A percentile compares a stretch with the other conserved stretches of the same genome.
Conservation (phyloP, 1,284 basidiomycete genomes). For the Fistulina hepatica region DNA sequence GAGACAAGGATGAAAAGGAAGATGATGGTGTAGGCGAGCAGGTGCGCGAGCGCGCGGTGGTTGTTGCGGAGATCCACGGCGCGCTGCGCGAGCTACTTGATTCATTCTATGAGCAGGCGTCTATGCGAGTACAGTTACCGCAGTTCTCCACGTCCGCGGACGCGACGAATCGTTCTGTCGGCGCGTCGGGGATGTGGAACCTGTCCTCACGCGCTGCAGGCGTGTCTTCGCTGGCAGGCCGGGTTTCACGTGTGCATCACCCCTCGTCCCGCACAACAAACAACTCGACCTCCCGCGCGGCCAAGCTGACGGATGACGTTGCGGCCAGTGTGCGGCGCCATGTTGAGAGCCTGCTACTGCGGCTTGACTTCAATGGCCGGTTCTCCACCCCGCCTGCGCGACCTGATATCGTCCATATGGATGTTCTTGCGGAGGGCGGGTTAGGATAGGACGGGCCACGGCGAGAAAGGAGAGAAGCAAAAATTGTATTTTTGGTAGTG, state of each 20-base stretch:
- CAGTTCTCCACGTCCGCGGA: slow-evolving; percentile 41
- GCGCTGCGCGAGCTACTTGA: slow-evolving; percentile 54
- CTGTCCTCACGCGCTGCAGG: too few relatives aligned
- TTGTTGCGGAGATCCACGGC: slow-evolving; percentile 66
- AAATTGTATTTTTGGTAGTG: too few relatives aligned
- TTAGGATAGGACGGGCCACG: slow-evolving; percentile 22
- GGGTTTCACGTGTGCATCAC: background rate
- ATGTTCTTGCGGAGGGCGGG: slow-evolving; percentile 39
- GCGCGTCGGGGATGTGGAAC: too few relatives aligned
- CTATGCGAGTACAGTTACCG: slow-evolving; percentile 57
- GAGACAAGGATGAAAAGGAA: too few relatives aligned
- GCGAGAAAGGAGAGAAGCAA: too few relatives aligned
- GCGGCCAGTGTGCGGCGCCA: slow-evolving; percentile 63
- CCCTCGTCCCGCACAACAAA: slow-evolving; percentile 26
- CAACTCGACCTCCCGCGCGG: slow-evolving; percentile 41
- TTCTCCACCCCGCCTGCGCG: slow-evolving; percentile 45
- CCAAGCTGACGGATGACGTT: slow-evolving; percentile 34
- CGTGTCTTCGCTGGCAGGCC: too few relatives aligned
- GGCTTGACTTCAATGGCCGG: slow-evolving; percentile 78
- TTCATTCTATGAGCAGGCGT: slow-evolving; percentile 70
- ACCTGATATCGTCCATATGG: slow-evolving; percentile 22
- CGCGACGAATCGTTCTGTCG: slow-evolving; percentile 55
- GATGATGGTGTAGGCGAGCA: slow-evolving; percentile 50
- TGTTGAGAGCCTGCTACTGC: slow-evolving; percentile 70
- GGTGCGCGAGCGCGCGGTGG: slow-evolving; percentile 56